Base-by-base conservation (phyloP, 1,284 basidiomycete genomes). In the Melampsora americana region DNA sequence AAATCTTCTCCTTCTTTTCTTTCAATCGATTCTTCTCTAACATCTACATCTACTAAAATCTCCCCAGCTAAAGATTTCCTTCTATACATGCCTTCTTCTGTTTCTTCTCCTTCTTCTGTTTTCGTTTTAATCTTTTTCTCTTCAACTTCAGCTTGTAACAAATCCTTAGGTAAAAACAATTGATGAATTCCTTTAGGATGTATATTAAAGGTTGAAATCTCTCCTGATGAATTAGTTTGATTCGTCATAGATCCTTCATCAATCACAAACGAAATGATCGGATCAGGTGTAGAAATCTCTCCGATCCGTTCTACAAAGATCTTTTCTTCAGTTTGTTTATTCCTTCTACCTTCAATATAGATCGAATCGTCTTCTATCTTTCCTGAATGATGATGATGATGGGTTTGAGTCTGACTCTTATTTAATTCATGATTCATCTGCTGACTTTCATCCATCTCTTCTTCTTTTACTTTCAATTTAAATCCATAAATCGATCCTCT, bases 191-290 rank as follows among this genome's bases (percentile, higher is more conserved):
- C 70, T 66, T 72, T 72, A 1, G 70, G 70, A 53, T 72, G 70
- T 23, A 72, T 60, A 48, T 65, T 72, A 23, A 72, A 72, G 42
- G 53, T 50, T 20, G 70, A 72, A 46, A 39, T 48, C 28, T 35
- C 32, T 6, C 44, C 64, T n/a, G 69, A 64, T 20, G 69, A 72
- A 26, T 44, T 32, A 5, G 42, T 56, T 39, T 42, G 60, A 20
- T 59, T 26, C 5, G 59, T 59, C 11, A 59, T 39, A 23, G 44
- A 26, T 16, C 70, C 70, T 56, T 72, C 42, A 46, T 72, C 70
- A 35, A 72, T 42, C 9, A 72, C 70, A 64, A 72, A 72, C 6
- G 70, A 72, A 42, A 72, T 72, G 70, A 72, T 72, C 6, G 70
- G 61, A 30, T 72, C 70, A 26, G 70, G 61, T 7, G 70, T 53